A percentile compares a stretch with the other conserved stretches of the same genome.
Conservation (phyloP, 208 protist species). For the Crithidia brevicula region DNA sequence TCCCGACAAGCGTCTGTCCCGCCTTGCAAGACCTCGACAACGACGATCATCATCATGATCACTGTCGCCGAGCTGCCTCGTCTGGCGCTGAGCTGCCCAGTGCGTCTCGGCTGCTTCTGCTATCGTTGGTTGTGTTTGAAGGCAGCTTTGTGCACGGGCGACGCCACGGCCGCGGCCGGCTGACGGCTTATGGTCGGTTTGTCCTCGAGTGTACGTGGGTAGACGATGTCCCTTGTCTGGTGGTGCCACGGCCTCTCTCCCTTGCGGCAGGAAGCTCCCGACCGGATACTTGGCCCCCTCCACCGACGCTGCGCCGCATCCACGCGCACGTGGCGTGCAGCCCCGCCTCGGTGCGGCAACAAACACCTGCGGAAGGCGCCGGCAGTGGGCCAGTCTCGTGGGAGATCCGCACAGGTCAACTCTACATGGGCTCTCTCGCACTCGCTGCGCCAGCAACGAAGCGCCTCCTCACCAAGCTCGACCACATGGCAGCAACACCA, state of each 20-base stretch:
- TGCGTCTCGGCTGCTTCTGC: constrained; percentile 12
- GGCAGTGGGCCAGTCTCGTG: neutral
- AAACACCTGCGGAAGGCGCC: neutral
- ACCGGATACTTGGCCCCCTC: neutral
- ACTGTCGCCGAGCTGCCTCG: too few species aligned
- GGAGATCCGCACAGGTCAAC: constrained; percentile 7
- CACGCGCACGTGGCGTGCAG: constrained; percentile 11
- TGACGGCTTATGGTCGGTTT: constrained; percentile 52
- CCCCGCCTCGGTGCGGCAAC: neutral
- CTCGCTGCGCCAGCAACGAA: constrained; percentile 13
- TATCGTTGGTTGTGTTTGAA: constrained; percentile 46
- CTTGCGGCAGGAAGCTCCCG: neutral
- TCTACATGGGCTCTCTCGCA: constrained; percentile 36
- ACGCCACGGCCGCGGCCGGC: constrained; percentile 49
- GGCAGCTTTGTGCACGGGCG: constrained; percentile 47
- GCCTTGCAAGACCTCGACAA: constrained; percentile 12
- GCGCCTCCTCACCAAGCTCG: constrained; percentile 12
- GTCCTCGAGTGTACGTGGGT: constrained; percentile 58
- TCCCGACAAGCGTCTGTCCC: constrained; percentile 22
- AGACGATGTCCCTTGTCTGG: constrained; percentile 45
- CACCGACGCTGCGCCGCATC: constrained; percentile 26
- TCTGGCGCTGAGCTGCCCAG: neutral
- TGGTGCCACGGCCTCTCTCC: neutral
- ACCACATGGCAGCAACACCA: neutral
- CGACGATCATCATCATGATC: too few species aligned